Conservation (phyloP, 768 basidiomycete genomes). For the Rhizopogon vinicolor region DNA sequence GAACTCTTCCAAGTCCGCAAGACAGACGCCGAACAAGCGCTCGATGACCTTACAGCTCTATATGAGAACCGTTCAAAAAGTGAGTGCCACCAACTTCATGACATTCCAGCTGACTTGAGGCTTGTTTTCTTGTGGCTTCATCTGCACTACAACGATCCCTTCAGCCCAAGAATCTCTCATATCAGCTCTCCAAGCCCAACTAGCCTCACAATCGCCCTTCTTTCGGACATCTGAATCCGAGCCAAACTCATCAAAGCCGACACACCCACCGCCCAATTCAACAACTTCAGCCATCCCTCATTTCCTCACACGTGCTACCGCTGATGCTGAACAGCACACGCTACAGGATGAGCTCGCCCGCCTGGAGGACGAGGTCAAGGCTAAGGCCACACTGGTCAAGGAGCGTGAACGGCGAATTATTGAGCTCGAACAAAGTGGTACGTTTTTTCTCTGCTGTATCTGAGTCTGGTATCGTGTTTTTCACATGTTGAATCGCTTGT, state of each 20-base stretch:
- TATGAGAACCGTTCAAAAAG: slow-evolving; percentile 51
- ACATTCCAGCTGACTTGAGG: neutral
- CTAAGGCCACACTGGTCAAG: slow-evolving; percentile 36
- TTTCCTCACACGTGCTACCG: slow-evolving; percentile 46
- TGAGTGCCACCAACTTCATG: slow-evolving; percentile 21
- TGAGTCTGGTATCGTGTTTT: neutral
- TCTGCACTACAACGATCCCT: slow-evolving; percentile 3
- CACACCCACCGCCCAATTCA: neutral
- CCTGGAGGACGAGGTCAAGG: slow-evolving; percentile 38
- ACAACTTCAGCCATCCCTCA: slow-evolving; percentile 40
- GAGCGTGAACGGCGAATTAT: slow-evolving; percentile 43
- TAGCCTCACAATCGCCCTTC: slow-evolving; percentile 53
- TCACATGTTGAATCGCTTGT: neutral
- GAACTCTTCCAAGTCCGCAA: slow-evolving; percentile 52
- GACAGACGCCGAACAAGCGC: slow-evolving; percentile 60
- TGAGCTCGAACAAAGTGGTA: slow-evolving; percentile 47
- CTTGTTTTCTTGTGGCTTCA: neutral
- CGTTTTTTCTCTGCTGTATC: slow-evolving; percentile 8
- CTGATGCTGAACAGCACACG: slow-evolving; percentile 59
- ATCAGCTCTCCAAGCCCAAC: slow-evolving; percentile 42
- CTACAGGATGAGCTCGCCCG: slow-evolving; percentile 44
- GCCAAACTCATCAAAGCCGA: neutral
- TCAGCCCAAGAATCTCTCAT: slow-evolving; percentile 50
- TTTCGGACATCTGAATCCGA: slow-evolving; percentile 25
- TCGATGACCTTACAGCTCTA: slow-evolving; percentile 44